Evolutionary conservation across 2,329 filamentous ascomycete species (phyloP), one percentile per base, ranked within the genome.

Genomic region (Alternaria conjuncta): DNA sequence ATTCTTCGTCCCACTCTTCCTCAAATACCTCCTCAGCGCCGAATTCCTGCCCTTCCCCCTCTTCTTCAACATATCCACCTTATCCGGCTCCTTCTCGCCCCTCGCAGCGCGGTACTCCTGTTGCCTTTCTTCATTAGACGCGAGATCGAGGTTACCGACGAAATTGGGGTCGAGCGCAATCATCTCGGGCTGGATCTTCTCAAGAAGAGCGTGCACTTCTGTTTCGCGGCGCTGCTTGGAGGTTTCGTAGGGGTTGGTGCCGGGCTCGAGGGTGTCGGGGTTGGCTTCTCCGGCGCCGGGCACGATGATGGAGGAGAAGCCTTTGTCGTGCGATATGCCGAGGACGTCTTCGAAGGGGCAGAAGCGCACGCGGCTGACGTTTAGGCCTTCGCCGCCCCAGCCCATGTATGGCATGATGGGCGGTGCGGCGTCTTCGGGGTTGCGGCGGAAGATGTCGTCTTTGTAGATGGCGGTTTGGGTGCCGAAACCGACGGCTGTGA

Each of bases 241-340:
- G 57, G 91, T 97, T 83, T 98, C 96, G 86, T 95, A 98, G 32
- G 96, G 96, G 84, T 99, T 99, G 12, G 74, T 78, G 57, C 78
- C 78, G 72, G 90, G 86, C 81, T 99, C 96, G 57, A 97, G 85
- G 3, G 94, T 92, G 79, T 99, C 96, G 78, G 92, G 97, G 86
- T 98, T 98, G 78, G 96, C 90, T 80, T 99, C 96, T 66, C 96
- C 96, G n/a, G 95, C 92, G 51, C 96, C 96, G 8, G 96, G 96
- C 2, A 98, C 89, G 71, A 99, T 88, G 76, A 97, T 88, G 60
- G 91, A 96, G 15, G 91, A 92, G 83, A 98, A 98, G 13, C 96
- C 96, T 64, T 90, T 84, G 75, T 92, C 87, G 82, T 98, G 95
- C 3, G 90, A 88, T 23, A 97, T 86, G 13, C 95, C 96, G 2